Evolutionary conservation across 176 grass and related monocot genomes (phyloP).

Genomic region (Melocanna baccifera): DNA sequence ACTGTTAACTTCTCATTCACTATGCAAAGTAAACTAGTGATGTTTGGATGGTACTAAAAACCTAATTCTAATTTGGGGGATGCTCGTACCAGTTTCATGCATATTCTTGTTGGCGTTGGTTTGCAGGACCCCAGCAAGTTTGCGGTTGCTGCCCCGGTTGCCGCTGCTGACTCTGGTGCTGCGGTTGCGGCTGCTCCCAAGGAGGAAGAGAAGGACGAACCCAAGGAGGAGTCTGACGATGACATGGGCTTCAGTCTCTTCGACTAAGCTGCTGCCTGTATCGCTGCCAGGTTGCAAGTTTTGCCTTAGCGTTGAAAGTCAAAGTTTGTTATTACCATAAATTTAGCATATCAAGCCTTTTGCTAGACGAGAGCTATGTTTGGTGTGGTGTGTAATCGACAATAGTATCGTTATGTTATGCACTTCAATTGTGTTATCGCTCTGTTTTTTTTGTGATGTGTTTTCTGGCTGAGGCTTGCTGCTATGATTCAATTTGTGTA

Average conservation of each 20-base stretch:
- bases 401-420: not conserved
- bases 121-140: constrained; percentile 79
- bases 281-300: constrained; percentile 22
- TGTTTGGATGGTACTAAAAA: not conserved
- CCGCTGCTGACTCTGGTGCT: constrained; percentile 33
- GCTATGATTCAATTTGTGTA: no score
- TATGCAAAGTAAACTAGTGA: no score
- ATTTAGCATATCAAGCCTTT: not conserved
- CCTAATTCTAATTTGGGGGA: not conserved
- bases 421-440: not conserved
- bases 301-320: constrained; percentile 7
- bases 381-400: not conserved
- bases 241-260: constrained; percentile 80
- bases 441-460: not conserved
- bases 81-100: not conserved
- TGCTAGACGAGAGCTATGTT: not conserved
- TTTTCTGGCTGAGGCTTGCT: not conserved
- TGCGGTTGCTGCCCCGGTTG: constrained; percentile 41
- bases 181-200: constrained; percentile 27
- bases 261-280: constrained; percentile 29
- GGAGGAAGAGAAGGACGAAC: constrained; percentile 66
- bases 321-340: not conserved
- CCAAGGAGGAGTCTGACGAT: constrained; percentile 51
- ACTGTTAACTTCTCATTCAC: not conserved
- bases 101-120: not conserved